phyloP scores from a whole-genome alignment of 1,139 yeast genomes.

The Taphrina confusa region DNA sequence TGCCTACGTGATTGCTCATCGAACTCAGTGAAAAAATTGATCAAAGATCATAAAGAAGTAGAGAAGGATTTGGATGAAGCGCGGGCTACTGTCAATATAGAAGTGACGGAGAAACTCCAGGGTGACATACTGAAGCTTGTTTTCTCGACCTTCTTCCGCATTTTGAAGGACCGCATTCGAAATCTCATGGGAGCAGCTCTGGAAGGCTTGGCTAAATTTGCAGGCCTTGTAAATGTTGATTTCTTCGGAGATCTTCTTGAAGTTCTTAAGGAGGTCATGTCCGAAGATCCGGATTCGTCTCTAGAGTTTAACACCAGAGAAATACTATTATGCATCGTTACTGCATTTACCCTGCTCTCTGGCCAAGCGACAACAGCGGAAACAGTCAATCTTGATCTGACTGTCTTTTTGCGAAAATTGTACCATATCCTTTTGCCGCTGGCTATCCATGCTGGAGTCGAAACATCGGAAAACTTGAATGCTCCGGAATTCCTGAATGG shows the following conservation, averaged over 20 bases:
- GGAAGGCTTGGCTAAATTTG: conserved; percentile 86
- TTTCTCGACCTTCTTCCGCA: conserved; percentile 72
- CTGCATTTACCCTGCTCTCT: conserved; percentile 82
- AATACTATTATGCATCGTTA: conserved; percentile 75
- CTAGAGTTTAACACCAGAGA: conserved; percentile 56
- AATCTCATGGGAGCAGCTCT: conserved; percentile 82
- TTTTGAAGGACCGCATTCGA: conserved; percentile 63
- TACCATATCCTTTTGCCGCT: conserved; percentile 56
- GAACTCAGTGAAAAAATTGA: conserved; percentile 54
- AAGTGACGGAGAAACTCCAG: conserved; percentile 81
- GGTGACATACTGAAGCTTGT: conserved; percentile 77
- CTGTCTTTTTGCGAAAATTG: conserved; percentile 41
- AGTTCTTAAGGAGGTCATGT: conserved; percentile 72
- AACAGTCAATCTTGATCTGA: conserved; percentile 47
- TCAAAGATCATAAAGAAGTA: conserved; percentile 81
- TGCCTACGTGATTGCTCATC: not conserved
- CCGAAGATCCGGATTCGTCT: conserved; percentile 44
- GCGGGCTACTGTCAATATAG: conserved; percentile 80
- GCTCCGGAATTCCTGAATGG: too few relatives aligned
- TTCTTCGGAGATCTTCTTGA: conserved; percentile 87
- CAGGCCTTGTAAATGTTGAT: conserved; percentile 90
- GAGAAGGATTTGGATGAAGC: conserved; percentile 88
- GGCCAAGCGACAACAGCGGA: conserved; percentile 59
- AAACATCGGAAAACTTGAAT: conserved; percentile 74
- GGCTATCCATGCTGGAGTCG: conserved; percentile 78